These are phyloP conservation scores for Paraconiothyrium sp. DNA, from an alignment of 2,329 filamentous ascomycete genomes.

Conservation along the genomic window DNA sequence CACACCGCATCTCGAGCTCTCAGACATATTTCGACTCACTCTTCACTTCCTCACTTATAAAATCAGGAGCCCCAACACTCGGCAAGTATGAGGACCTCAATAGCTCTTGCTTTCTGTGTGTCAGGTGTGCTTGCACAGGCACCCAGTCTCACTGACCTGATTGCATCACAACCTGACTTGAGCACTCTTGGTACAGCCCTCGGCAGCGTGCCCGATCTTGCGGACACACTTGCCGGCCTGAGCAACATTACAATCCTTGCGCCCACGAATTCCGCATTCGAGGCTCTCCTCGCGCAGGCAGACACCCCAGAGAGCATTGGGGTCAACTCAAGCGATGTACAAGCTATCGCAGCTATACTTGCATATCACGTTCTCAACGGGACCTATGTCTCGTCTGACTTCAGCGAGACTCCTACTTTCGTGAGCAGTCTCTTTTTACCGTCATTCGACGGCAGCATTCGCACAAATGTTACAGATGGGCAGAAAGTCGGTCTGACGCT, in stretches of 20 bases:
- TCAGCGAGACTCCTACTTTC: conserved; percentile 1
- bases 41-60: neutral
- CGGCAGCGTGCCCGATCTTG: conserved; percentile 4
- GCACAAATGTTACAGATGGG: conserved; percentile 6
- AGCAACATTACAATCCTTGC: conserved; percentile 11
- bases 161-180: conserved; percentile 3
- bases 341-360: conserved; percentile 1
- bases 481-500: conserved; percentile 5
- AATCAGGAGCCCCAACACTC: neutral
- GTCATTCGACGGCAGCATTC: neutral
- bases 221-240: neutral
- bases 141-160: conserved; percentile 8
- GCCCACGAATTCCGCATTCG: conserved; percentile 5
- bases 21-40: neutral
- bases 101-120: conserved; percentile 1
- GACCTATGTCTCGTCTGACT: conserved; percentile 9
- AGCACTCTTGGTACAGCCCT: conserved; percentile 5
- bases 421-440: neutral
- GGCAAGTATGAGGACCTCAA: neutral
- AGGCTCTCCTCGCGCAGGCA: neutral
- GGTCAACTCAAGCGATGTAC: neutral
- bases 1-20: neutral
- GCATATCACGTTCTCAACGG: conserved; percentile 12
- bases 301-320: neutral
- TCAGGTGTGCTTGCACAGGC: conserved; percentile 10